Conservation (phyloP, 208 protist genomes). For the Acanthamoeba culbertsoni region DNA sequence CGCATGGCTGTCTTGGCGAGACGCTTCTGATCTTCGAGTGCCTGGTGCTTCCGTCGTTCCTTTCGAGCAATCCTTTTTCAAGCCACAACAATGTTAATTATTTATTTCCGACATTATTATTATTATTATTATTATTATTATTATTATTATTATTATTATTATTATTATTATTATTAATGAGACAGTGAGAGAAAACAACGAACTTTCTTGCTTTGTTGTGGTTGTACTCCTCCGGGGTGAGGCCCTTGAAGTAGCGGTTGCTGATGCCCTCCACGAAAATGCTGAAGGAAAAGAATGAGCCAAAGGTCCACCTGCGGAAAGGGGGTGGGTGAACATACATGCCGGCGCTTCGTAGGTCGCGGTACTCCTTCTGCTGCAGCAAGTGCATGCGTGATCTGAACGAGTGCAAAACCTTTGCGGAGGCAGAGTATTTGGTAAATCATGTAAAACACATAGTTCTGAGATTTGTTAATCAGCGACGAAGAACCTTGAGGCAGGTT, state of each 20-base stretch:
- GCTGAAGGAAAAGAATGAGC: not conserved
- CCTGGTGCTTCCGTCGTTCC: not conserved
- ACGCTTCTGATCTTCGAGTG: not conserved
- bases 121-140: too few species aligned
- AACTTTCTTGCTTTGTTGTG: conserved; percentile 37
- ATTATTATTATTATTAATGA: too few species aligned
- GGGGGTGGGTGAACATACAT: not conserved
- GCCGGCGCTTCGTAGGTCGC: not conserved
- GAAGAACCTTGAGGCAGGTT: not conserved
- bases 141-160: too few species aligned
- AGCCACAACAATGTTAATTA: too few species aligned
- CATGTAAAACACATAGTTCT: not conserved
- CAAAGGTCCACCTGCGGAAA: not conserved
- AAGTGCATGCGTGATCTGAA: not conserved
- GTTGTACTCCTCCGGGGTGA: conserved; percentile 44
- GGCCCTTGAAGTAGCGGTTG: conserved; percentile 51
- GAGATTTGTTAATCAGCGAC: not conserved
- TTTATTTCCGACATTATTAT: too few species aligned
- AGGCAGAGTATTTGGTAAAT: not conserved
- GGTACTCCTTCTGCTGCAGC: conserved; percentile 28
- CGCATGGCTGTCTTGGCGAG: conserved; percentile 25
- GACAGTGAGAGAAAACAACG: not conserved
- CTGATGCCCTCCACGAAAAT: conserved; percentile 41
- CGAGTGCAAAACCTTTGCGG: not conserved
- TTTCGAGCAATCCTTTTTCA: not conserved